These are phyloP conservation scores for Fusarium falciforme DNA, from an alignment of 2,329 filamentous ascomycete species.

Conservation along the genomic window DNA sequence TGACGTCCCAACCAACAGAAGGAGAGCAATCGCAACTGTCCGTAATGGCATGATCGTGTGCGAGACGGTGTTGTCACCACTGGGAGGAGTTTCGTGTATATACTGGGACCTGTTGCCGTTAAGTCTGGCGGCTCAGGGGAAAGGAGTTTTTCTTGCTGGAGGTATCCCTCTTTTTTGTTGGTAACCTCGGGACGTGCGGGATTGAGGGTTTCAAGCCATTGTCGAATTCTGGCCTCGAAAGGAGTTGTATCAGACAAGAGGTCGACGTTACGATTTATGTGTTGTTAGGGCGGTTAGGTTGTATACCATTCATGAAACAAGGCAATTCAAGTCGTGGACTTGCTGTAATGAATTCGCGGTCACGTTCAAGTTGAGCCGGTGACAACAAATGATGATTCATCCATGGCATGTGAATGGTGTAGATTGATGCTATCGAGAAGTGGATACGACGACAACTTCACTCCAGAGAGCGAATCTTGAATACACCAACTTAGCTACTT, in stretches of 20 bases:
- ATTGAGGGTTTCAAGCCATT: not conserved
- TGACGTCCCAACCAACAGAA: constrained; percentile 47
- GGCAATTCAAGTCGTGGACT: constrained; percentile 11
- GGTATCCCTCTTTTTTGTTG: not conserved
- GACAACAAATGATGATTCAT: not conserved
- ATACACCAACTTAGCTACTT: not conserved
- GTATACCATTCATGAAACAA: constrained; percentile 39
- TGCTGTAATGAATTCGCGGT: not conserved
- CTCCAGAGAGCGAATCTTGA: not conserved
- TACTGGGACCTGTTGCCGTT: not conserved
- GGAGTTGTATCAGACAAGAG: constrained; percentile 8
- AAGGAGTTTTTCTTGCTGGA: constrained; percentile 10
- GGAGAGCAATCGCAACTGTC: constrained; percentile 37
- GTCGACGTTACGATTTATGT: constrained; percentile 41
- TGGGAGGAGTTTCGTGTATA: constrained; percentile 1
- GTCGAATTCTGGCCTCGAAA: constrained; percentile 13
- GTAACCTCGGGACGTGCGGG: not conserved
- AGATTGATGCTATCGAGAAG: constrained; percentile 9
- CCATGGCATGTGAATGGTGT: not conserved
- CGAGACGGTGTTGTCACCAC: not conserved
- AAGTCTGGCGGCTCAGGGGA: not conserved
- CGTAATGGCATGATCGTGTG: constrained; percentile 28
- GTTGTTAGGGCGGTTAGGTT: constrained; percentile 22
- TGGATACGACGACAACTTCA: constrained; percentile 15
- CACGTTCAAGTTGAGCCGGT: not conserved